Evolutionary conservation across 2,329 filamentous ascomycete species (phyloP).

Genomic region (Rhynchosporium agropyri): DNA sequence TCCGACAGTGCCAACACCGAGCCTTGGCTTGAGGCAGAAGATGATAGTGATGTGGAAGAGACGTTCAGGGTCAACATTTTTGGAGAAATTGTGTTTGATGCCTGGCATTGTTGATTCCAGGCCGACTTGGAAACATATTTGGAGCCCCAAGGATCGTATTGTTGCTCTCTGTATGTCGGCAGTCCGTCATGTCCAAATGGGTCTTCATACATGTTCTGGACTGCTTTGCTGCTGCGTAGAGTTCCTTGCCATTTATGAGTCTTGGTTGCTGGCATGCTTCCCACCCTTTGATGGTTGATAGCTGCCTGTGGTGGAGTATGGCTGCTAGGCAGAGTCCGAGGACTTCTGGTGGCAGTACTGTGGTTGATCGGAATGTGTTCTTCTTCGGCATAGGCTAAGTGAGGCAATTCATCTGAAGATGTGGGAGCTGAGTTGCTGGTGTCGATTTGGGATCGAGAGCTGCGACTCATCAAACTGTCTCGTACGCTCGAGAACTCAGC

Average conservation of each 20-base stretch:
- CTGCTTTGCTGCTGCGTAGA: conserved; percentile 11
- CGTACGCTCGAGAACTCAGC: conserved; percentile 29
- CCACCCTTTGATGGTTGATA: conserved; percentile 16
- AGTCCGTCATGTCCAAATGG: conserved; percentile 27
- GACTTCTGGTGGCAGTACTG: conserved; percentile 25
- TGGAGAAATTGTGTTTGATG: conserved; percentile 36
- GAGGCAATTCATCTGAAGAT: conserved; percentile 16
- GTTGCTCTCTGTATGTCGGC: conserved; percentile 22
- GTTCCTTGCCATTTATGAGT: conserved; percentile 26
- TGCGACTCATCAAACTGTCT: conserved; percentile 26
- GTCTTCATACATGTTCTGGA: conserved; percentile 21
- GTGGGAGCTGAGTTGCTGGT: conserved; percentile 12
- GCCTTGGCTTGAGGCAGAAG: conserved; percentile 32
- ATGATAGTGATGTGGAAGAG: conserved; percentile 25
- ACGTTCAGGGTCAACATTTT: conserved; percentile 32
- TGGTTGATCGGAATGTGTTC: conserved; percentile 14
- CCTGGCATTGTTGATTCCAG: conserved; percentile 23
- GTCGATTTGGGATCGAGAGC: conserved; percentile 21
- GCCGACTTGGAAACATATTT: conserved; percentile 1
- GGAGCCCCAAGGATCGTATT: conserved; percentile 26
- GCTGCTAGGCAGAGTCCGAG: conserved; percentile 25
- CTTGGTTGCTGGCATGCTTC: conserved; percentile 9
- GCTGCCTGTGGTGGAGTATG: conserved; percentile 25
- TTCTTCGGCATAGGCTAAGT: conserved; percentile 21
- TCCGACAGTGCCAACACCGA: conserved; percentile 25